A percentile compares a stretch with the other conserved stretches of the same genome.
Evolutionary conservation across 148 eudicot genomes (phyloP).

Genomic region (Pharnaceum exiguum): DNA sequence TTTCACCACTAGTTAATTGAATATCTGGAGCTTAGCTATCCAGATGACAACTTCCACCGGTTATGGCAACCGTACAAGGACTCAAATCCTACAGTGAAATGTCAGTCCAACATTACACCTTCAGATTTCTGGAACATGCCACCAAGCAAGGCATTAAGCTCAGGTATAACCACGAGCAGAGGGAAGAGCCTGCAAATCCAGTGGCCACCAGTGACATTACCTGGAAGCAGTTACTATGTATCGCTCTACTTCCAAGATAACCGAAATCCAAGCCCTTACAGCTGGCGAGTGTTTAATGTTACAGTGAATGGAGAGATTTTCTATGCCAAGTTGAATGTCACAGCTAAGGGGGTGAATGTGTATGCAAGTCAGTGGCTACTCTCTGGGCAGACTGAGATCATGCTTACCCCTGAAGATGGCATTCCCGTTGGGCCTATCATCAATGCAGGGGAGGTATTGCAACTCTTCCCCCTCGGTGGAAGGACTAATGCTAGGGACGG

Average conservation of each 20-base stretch:
- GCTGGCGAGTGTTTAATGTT: conserved; percentile 80
- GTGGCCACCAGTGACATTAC: conserved; percentile 64
- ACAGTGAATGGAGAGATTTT: conserved; percentile 46
- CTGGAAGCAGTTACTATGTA: conserved; percentile 48
- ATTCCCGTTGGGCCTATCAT: conserved; percentile 77
- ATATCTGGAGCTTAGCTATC: conserved; percentile 47
- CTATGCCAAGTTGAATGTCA: conserved; percentile 45
- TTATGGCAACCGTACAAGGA: conserved; percentile 62
- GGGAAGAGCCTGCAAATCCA: conserved; percentile 50
- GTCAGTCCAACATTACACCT: conserved; percentile 40
- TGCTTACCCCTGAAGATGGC: conserved; percentile 35
- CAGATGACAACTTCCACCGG: conserved; percentile 76
- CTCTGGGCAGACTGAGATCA: conserved; percentile 42
- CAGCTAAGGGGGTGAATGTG: conserved; percentile 53
- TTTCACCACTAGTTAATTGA: conserved; percentile 3
- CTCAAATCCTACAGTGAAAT: conserved; percentile 33
- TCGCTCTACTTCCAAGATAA: conserved; percentile 85
- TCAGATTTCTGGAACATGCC: conserved; percentile 84
- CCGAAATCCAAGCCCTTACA: conserved; percentile 60
- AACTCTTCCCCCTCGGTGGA: conserved; percentile 42
- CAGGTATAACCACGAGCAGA: conserved; percentile 57
- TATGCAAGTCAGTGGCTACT: conserved; percentile 68
- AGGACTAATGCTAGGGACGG: conserved; percentile 63
- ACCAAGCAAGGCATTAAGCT: conserved; percentile 45
- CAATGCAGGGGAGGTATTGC: conserved; percentile 78